Conservation (phyloP, 495 filamentous ascomycete genomes). For the Apiosordaria backusii region DNA sequence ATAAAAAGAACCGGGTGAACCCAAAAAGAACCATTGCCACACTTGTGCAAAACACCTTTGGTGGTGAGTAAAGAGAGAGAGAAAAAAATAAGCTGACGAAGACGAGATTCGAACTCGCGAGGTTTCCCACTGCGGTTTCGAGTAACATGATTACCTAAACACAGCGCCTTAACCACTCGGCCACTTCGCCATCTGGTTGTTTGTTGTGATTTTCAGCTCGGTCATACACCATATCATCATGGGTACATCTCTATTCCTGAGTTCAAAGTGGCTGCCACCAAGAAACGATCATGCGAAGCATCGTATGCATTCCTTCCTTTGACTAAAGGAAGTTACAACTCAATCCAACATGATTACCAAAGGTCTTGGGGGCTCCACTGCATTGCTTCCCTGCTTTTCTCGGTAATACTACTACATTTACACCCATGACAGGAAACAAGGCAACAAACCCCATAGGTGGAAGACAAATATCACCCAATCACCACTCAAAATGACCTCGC, state of each 20-base stretch:
- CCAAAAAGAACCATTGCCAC: too few species aligned
- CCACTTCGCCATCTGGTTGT: not conserved
- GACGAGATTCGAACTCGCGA: constrained; percentile 8
- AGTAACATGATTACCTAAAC: not conserved
- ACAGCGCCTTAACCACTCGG: not conserved
- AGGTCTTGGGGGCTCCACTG: not conserved
- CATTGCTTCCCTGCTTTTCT: not conserved
- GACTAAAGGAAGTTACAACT: not conserved
- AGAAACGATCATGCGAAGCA: not conserved
- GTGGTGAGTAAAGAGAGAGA: too few species aligned
- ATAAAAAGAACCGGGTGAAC: too few species aligned
- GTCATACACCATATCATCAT: not conserved
- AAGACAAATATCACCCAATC: not conserved
- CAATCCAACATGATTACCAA: not conserved
- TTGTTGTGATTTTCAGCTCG: not conserved
- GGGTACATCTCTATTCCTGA: not conserved
- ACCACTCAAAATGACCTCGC: not conserved
- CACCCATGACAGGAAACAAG: not conserved
- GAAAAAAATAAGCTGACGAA: constrained; percentile 4
- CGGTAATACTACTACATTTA: not conserved
- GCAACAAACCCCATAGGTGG: not conserved
- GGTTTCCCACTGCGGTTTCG: constrained; percentile 6
- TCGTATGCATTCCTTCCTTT: not conserved
- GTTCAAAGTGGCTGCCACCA: not conserved
- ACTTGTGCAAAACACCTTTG: too few species aligned